These are phyloP conservation scores for Penicillium sp. DNA, from an alignment of 2,329 filamentous ascomycete species.

Conservation along the genomic window DNA sequence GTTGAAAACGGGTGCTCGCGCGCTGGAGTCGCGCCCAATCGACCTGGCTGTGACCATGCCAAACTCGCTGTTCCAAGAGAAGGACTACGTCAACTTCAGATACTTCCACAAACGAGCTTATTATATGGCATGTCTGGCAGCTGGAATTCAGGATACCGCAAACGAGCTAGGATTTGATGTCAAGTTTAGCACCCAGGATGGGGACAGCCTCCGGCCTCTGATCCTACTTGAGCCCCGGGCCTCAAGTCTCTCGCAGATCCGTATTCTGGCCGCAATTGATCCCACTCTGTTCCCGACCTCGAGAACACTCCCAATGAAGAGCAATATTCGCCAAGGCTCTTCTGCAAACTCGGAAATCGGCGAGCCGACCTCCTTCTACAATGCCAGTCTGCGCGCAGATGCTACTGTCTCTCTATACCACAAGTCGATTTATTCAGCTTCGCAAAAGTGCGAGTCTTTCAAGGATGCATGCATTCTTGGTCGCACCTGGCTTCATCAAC, in stretches of 20 bases:
- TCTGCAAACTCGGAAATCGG: constrained; percentile 39
- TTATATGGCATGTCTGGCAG: constrained; percentile 80
- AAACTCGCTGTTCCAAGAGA: constrained; percentile 76
- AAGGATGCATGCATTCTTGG: constrained; percentile 84
- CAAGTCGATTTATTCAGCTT: constrained; percentile 69
- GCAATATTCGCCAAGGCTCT: constrained; percentile 64
- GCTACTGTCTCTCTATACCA: constrained; percentile 72
- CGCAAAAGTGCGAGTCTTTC: constrained; percentile 71
- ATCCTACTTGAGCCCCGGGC: constrained; percentile 46
- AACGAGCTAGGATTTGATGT: constrained; percentile 58
- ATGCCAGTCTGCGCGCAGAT: constrained; percentile 79
- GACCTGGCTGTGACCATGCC: constrained; percentile 92
- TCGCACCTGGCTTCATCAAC: constrained; percentile 83
- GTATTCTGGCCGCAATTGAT: constrained; percentile 74
- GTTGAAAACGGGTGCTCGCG: constrained; percentile 70
- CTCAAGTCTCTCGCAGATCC: constrained; percentile 59
- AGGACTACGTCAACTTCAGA: constrained; percentile 88
- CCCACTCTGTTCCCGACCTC: constrained; percentile 67
- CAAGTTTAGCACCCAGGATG: constrained; percentile 67
- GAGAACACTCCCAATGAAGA: constrained; percentile 71
- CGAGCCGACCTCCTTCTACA: constrained; percentile 79
- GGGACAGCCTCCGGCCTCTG: constrained; percentile 75
- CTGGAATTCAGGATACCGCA: constrained; percentile 61
- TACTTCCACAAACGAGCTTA: constrained; percentile 96
- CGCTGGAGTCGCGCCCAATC: constrained; percentile 56